Evolutionary conservation across 2,329 filamentous ascomycete genomes (phyloP).

Genomic region (Domatiomyces globalis): DNA sequence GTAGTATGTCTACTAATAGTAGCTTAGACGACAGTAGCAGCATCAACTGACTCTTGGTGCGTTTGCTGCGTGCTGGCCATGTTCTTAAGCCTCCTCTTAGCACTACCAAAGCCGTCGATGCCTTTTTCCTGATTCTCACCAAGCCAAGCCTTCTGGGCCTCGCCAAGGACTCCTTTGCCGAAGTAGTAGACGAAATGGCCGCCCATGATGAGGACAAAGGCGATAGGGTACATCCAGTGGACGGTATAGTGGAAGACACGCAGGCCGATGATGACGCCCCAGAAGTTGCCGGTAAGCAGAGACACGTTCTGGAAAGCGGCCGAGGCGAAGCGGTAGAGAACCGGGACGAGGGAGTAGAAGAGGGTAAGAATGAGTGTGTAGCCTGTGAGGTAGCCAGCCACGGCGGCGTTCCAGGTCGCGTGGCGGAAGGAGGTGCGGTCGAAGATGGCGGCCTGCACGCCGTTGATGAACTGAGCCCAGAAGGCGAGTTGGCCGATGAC

Average conservation of each 20-base stretch:
- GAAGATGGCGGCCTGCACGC: constrained; percentile 79
- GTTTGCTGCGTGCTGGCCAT: constrained; percentile 5
- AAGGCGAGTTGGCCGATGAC: constrained; percentile 82
- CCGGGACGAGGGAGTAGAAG: constrained; percentile 78
- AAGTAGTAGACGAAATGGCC: constrained; percentile 82
- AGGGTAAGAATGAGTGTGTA: constrained; percentile 71
- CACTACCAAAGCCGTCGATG: constrained; percentile 67
- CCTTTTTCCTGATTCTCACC: constrained; percentile 73
- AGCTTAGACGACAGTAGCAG: constrained; percentile 1
- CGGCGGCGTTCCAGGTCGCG: constrained; percentile 50
- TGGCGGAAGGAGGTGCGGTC: constrained; percentile 58
- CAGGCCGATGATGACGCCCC: constrained; percentile 86
- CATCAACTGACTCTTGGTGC: neutral
- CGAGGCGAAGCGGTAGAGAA: constrained; percentile 76
- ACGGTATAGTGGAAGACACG: constrained; percentile 67
- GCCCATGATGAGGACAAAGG: constrained; percentile 81
- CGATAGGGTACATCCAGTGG: constrained; percentile 87
- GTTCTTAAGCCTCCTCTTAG: constrained; percentile 53
- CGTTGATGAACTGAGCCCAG: constrained; percentile 83
- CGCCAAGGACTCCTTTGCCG: constrained; percentile 65
- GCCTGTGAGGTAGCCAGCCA: constrained; percentile 73
- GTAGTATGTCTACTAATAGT: neutral
- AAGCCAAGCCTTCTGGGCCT: constrained; percentile 90
- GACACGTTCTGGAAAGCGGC: constrained; percentile 97
- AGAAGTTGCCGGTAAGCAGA: constrained; percentile 87